phyloP scores from a whole-genome alignment of 2,329 filamentous ascomycete species.

The Hypoxylon sp. region DNA sequence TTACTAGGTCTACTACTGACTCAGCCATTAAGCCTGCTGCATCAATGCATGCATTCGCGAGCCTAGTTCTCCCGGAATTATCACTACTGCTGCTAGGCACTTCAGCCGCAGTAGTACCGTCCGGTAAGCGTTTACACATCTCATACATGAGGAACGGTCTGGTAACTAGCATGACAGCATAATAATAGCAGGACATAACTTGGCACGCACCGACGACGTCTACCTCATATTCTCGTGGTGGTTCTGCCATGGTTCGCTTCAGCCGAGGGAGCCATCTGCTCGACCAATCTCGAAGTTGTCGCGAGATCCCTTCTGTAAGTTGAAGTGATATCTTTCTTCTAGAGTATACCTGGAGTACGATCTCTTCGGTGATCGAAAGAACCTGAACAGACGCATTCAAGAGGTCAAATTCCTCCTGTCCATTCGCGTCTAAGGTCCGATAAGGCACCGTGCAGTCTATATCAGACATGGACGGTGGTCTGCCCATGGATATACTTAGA shows the following conservation, averaged over 20 bases:
- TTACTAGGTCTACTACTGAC: slow-evolving; percentile 61
- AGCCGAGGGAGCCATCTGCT: slow-evolving; percentile 63
- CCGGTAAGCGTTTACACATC: slow-evolving; percentile 62
- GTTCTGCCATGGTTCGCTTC: slow-evolving; percentile 56
- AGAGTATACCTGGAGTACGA: slow-evolving; percentile 68
- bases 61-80: slow-evolving; percentile 62
- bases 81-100: slow-evolving; percentile 46
- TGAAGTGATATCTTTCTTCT: slow-evolving; percentile 67
- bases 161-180: slow-evolving; percentile 70
- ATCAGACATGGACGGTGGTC: slow-evolving; percentile 68
- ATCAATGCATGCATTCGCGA: slow-evolving; percentile 70
- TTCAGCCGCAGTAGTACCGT: slow-evolving; percentile 47
- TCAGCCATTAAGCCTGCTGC: slow-evolving; percentile 69
- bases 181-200: slow-evolving; percentile 68
- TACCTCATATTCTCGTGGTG: slow-evolving; percentile 47
- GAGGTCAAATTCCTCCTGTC: slow-evolving; percentile 61
- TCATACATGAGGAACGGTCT: slow-evolving; percentile 71
- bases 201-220: slow-evolving; percentile 65
- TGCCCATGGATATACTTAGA: slow-evolving; percentile 68
- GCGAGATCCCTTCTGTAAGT: slow-evolving; percentile 68
- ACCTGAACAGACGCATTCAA: slow-evolving; percentile 69
- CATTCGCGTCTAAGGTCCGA: slow-evolving; percentile 54
- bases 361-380: slow-evolving; percentile 64
- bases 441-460: slow-evolving; percentile 69
- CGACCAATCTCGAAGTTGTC: slow-evolving; percentile 67